Evolutionary conservation across 768 basidiomycete genomes (phyloP), one percentile per base, ranked within the genome.

Genomic region (Mycena olivaceomarginata): DNA sequence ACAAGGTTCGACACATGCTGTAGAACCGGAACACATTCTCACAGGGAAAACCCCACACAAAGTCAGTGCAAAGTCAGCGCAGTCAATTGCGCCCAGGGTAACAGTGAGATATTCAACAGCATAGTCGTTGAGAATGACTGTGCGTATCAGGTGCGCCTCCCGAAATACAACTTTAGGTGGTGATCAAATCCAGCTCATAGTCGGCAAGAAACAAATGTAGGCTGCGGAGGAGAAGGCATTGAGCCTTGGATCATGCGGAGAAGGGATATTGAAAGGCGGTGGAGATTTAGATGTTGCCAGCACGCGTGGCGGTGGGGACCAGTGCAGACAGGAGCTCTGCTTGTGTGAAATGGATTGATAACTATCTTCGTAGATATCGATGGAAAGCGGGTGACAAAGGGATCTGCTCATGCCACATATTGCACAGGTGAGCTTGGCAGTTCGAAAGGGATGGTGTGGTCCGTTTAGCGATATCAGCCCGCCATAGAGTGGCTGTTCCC

Each of bases 31-130:
- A 48, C 43, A 18, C 40, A 66, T 48, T 66, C 65, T 4, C 6
- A 6, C 1, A 3, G 25, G 25, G 15, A 1, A 31, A 48, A 41
- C 25, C 4, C 2, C 5, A 2, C 2, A 2, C 25, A 25, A 25
- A 25, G 25, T 25, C 25, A 25, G 15, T 3, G 11, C 6, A 66
- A 16, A 9, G 25, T 48, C 18, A 66, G 15, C 12, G 46, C 31
- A n/a, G 65, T 66, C 16, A 66, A 9, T 48, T 66, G 65, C 9
- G 15, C 65, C 65, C 40, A 48, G 2, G 65, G 65, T 9, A 66
- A 18, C 4, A 15, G n/a, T 18, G 25, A 66, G 31, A 31, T 31
- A 31, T 2, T 2, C 16, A 20, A 13, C 16, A 10, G 60, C 39
- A 9, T 3, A 1, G 9, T 18, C 15, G 2, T 40, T 9, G 39